Evolutionary conservation across 164 flowering plant genomes (phyloP).

Genomic region (Aristolochia fimbriata): DNA sequence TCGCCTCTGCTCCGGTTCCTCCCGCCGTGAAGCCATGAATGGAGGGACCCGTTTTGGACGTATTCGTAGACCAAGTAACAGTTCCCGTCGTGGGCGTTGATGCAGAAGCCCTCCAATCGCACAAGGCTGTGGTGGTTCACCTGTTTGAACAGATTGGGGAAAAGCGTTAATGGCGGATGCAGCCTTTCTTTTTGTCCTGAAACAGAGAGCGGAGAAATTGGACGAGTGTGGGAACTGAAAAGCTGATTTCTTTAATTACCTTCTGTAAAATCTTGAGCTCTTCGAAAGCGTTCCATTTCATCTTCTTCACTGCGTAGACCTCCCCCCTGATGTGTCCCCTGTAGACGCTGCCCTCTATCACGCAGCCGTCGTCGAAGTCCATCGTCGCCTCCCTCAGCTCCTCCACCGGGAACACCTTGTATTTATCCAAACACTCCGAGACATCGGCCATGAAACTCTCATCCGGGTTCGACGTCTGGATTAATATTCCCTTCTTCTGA

Average conservation of each 20-base stretch:
- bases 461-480: slow-evolving; percentile 4
- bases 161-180: too few species aligned
- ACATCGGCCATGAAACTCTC: slow-evolving; percentile 61
- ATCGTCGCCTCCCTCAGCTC: slow-evolving; percentile 63
- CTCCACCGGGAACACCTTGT: slow-evolving; percentile 55
- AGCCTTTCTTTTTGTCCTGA: too few species aligned
- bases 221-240: not conserved
- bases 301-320: slow-evolving; percentile 72
- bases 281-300: slow-evolving; percentile 93
- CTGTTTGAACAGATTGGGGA: slow-evolving; percentile 19
- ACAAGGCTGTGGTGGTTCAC: slow-evolving; percentile 91
- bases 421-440: slow-evolving; percentile 81
- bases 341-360: slow-evolving; percentile 79
- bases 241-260: slow-evolving; percentile 26
- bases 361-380: slow-evolving; percentile 37
- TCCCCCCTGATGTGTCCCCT: slow-evolving; percentile 55
- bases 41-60: slow-evolving; percentile 74
- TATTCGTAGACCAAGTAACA: slow-evolving; percentile 80
- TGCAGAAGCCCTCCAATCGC: slow-evolving; percentile 79
- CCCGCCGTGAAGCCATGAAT: slow-evolving; percentile 56
- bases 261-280: slow-evolving; percentile 90
- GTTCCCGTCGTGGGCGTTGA: slow-evolving; percentile 57
- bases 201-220: too few species aligned
- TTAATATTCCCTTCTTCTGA: slow-evolving; percentile 4
- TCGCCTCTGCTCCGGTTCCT: not conserved